Evolutionary conservation across 1,139 yeast species (phyloP), one percentile per base, ranked within the genome.

Genomic region (Yamadazyma spencermartinsiae): DNA sequence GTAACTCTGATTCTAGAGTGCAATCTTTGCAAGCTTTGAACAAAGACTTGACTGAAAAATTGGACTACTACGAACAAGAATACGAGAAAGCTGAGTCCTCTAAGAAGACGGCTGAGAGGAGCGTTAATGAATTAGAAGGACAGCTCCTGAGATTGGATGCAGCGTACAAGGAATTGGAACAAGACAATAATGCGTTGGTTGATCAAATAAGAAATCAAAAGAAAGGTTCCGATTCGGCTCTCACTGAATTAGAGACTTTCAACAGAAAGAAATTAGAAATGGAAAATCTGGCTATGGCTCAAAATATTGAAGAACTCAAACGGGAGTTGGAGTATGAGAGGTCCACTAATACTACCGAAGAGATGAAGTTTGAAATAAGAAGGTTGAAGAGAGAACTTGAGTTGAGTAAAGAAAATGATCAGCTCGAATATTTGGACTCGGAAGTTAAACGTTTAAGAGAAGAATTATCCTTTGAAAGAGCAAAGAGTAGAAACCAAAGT

Each of bases 341-440:
- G 21, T 31, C 21, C 3, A 37, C 23, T 14, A 39, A 43, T 23
- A 33, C 40, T 12, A 16, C 45, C 3, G 43, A 39, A 3, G 49
- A 44, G n/a, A 36, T 48, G 15, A 47, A 48, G 15, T 36, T 40
- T 21, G 60, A 58, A 28, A 38, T 52, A 15, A 49, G 41, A 28
- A 38, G 48, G 19, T 57, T 86, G 33, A 79, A 43, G 34, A 89
- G 50, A 79, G 49, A 48, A 28, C 42, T 49, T 23, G 52, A 49
- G 12, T 17, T 39, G 13, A 34, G 24, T 6, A 35, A 38, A 17
- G 44, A 47, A 23, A 42, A 38, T 31, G 49, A 41, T 5, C 35
- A 43, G 17, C 31, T 42, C 14, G 51, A 45, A 8, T 34, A 35
- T 17, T 42, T 49, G 10, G 49, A 43, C 12, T 21, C 31, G 7